These are phyloP conservation scores for Thelephora terrestris DNA, from an alignment of 1,284 basidiomycete genomes.

Conservation along the genomic window DNA sequence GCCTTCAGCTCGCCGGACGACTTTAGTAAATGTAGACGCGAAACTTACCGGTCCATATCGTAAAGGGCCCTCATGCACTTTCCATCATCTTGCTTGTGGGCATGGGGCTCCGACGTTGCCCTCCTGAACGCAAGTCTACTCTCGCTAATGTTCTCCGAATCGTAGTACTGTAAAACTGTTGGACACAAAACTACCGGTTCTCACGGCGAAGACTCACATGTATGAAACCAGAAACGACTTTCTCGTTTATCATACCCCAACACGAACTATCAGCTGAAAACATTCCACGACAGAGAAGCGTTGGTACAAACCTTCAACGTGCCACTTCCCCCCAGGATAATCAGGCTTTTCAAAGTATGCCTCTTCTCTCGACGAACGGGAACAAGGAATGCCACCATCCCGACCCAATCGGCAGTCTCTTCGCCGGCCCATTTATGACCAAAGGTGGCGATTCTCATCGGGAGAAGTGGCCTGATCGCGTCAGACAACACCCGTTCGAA, in stretches of 20 bases:
- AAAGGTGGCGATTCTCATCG: too few relatives aligned
- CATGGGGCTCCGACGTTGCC: too few relatives aligned
- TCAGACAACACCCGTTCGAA: conserved; percentile 10
- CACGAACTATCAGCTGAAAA: too few relatives aligned
- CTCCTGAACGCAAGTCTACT: conserved; percentile 10
- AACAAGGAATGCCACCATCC: neutral
- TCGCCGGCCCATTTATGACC: too few relatives aligned
- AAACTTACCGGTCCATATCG: conserved; percentile 5
- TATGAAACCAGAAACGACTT: conserved; percentile 27
- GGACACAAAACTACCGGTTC: too few relatives aligned
- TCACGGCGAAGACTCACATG: too few relatives aligned
- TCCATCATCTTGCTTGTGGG: conserved; percentile 5
- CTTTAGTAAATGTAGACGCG: neutral
- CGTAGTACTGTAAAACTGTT: conserved; percentile 24
- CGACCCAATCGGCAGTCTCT: neutral
- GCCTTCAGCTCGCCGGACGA: too few relatives aligned
- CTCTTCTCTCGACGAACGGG: too few relatives aligned
- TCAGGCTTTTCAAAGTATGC: conserved; percentile 11
- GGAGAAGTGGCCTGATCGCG: too few relatives aligned
- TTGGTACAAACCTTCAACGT: conserved; percentile 19
- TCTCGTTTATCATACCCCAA: conserved; percentile 28
- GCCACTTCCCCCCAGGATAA: conserved; percentile 22
- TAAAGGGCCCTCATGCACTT: conserved; percentile 6
- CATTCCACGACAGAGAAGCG: too few relatives aligned
- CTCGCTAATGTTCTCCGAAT: conserved; percentile 11